A percentile compares a stretch with the other conserved stretches of the same genome.
Evolutionary conservation across 768 basidiomycete genomes (phyloP).

Genomic region (Megacollybia marginata): DNA sequence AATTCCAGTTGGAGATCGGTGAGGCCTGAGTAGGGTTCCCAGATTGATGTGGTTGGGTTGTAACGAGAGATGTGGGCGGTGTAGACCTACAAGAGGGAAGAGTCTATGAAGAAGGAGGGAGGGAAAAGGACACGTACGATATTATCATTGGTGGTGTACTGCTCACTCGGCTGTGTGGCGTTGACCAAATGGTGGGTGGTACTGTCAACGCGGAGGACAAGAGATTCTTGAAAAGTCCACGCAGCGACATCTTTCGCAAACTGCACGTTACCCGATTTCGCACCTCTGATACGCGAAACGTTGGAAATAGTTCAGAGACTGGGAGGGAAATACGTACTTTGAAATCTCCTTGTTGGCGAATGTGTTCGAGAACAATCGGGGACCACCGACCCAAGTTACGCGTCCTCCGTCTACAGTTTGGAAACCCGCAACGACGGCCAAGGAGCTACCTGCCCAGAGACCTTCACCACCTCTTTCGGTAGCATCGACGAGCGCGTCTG

Average conservation of each 20-base stretch:
- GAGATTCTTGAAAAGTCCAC: conserved; percentile 89
- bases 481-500: conserved; percentile 62
- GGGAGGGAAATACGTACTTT: conserved; percentile 34
- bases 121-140: conserved; percentile 43
- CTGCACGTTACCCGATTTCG: conserved; percentile 65
- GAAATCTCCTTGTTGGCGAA: conserved; percentile 57
- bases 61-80: conserved; percentile 66
- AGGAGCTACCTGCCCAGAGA: conserved; percentile 72
- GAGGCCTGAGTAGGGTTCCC: conserved; percentile 68
- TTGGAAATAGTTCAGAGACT: not conserved
- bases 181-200: conserved; percentile 69
- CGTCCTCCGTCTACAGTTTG: conserved; percentile 76
- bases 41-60: conserved; percentile 44
- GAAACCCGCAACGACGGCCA: conserved; percentile 82
- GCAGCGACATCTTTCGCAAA: conserved; percentile 69
- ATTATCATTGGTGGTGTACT: conserved; percentile 83
- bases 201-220: conserved; percentile 71
- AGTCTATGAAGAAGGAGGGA: not conserved
- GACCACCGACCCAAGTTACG: conserved; percentile 74
- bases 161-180: conserved; percentile 51
- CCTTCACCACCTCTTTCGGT: conserved; percentile 72
- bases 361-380: conserved; percentile 73
- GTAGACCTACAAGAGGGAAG: too few relatives aligned
- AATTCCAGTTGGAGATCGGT: conserved; percentile 90
- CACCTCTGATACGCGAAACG: conserved; percentile 32